Evolutionary conservation across 1,284 basidiomycete species (phyloP).

Genomic region (Heterobasidion annosum): DNA sequence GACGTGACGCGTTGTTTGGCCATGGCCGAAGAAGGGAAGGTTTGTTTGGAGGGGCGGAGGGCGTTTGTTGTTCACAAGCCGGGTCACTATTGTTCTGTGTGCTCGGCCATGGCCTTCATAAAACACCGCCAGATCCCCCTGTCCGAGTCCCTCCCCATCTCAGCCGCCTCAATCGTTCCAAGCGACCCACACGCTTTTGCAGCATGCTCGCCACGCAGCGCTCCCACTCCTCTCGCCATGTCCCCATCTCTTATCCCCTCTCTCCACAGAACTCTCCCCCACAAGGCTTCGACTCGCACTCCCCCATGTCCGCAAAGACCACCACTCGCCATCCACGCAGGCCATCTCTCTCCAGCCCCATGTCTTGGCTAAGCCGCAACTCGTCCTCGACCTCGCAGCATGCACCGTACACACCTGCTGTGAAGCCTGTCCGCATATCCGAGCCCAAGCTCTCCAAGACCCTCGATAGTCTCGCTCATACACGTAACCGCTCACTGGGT

Average conservation of each 20-base stretch:
- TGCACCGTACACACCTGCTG: constrained; percentile 13
- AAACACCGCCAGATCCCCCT: neutral
- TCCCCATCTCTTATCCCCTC: constrained; percentile 7
- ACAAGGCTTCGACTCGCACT: constrained; percentile 7
- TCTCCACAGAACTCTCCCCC: constrained; percentile 1
- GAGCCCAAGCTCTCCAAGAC: constrained; percentile 49
- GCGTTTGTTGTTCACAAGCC: neutral
- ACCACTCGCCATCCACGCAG: constrained; percentile 13
- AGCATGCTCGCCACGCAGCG: constrained; percentile 10
- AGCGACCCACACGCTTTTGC: neutral
- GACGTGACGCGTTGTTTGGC: neutral
- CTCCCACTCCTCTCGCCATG: neutral
- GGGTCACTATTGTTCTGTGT: neutral
- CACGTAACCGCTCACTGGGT: constrained; percentile 44
- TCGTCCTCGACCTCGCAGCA: constrained; percentile 17
- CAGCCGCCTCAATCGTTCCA: neutral
- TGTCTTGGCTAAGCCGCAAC: constrained; percentile 24
- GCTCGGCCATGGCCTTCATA: neutral
- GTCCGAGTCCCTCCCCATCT: neutral
- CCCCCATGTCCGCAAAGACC: constrained; percentile 14
- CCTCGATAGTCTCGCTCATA: constrained; percentile 31
- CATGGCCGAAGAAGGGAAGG: neutral
- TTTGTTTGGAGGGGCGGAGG: neutral
- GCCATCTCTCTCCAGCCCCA: constrained; percentile 23
- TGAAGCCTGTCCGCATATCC: constrained; percentile 46